Percentiles rank a stretch among this genome's conserved stretches.
Evolutionary conservation across 2,329 filamentous ascomycete species (phyloP).

Genomic region (Colletotrichum cordylinicola): DNA sequence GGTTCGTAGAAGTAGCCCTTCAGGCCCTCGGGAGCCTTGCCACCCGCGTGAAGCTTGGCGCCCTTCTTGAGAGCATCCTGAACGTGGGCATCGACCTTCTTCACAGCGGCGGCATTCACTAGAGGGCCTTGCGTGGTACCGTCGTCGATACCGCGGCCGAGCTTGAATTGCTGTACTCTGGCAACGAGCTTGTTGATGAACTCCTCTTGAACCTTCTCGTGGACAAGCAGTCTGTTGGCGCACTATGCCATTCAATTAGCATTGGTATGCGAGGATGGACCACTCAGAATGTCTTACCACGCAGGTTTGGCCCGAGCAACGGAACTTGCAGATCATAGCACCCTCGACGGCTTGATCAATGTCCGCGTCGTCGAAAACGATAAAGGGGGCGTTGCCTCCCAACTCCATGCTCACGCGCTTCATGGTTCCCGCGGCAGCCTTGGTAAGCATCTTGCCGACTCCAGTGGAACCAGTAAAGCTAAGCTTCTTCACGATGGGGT

Average conservation of each 20-base stretch:
- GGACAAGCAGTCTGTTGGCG: conserved; percentile 61
- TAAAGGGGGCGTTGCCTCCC: conserved; percentile 77
- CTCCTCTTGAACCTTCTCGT: conserved; percentile 63
- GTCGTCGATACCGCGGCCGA: conserved; percentile 60
- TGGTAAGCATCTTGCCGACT: conserved; percentile 63
- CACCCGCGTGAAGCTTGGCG: conserved; percentile 63
- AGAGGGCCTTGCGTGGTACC: conserved; percentile 65
- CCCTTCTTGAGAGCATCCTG: conserved; percentile 68
- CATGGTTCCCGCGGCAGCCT: conserved; percentile 70
- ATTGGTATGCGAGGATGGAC: neutral
- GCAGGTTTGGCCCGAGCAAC: conserved; percentile 75
- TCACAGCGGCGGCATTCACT: conserved; percentile 69
- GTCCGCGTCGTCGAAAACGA: conserved; percentile 78
- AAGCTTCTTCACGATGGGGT: conserved; percentile 65
- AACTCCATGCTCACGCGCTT: conserved; percentile 80
- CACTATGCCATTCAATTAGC: conserved; percentile 32
- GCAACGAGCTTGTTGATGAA: conserved; percentile 56
- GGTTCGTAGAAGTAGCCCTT: conserved; percentile 73
- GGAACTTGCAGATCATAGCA: conserved; percentile 74
- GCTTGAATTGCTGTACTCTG: conserved; percentile 62
- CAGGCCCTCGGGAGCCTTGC: conserved; percentile 61
- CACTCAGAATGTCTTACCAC: conserved; percentile 40
- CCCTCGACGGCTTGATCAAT: conserved; percentile 70
- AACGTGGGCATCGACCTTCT: conserved; percentile 67
- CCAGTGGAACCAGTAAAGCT: conserved; percentile 71